Evolutionary conservation across 495 filamentous ascomycete species (phyloP).

Genomic region (Hyaloscypha variabilis): DNA sequence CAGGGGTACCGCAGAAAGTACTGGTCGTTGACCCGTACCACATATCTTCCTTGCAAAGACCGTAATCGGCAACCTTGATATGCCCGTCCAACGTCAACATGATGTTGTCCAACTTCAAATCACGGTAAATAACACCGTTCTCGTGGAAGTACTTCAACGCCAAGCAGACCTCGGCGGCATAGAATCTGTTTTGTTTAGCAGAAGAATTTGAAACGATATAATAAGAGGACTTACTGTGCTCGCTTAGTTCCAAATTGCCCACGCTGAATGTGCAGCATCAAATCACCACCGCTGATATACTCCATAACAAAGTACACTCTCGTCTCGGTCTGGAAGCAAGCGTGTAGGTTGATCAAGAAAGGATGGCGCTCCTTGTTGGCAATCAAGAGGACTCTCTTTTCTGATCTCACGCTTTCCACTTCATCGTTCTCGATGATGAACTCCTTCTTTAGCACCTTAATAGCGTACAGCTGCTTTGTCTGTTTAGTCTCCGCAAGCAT

Average conservation of each 20-base stretch:
- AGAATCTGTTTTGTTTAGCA: conserved; percentile 65
- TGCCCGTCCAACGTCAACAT: conserved; percentile 94
- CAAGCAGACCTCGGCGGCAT: conserved; percentile 95
- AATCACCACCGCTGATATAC: conserved; percentile 97
- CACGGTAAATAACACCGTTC: conserved; percentile 98
- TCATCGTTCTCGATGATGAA: conserved; percentile 99
- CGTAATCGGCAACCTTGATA: conserved; percentile 98
- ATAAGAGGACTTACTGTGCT: conserved; percentile 73
- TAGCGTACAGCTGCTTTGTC: conserved; percentile 89
- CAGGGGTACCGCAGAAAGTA: conserved; percentile 98
- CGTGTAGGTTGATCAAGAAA: conserved; percentile 93
- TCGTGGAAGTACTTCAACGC: conserved; percentile 99
- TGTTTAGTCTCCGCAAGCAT: conserved; percentile 98
- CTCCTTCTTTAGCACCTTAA: conserved; percentile 99
- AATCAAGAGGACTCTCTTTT: conserved; percentile 96
- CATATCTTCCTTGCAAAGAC: conserved; percentile 99
- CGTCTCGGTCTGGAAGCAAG: conserved; percentile 99
- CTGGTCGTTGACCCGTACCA: conserved; percentile 97
- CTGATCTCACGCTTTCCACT: conserved; percentile 97
- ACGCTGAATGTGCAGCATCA: conserved; percentile 98
- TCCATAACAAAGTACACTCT: conserved; percentile 99
- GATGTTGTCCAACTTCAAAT: conserved; percentile 99
- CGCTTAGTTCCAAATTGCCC: conserved; percentile 94
- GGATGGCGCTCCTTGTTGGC: conserved; percentile 98
- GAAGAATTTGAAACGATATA: not conserved